phyloP scores from a whole-genome alignment of 495 filamentous ascomycete species.

The Ascodesmis nigricans region DNA sequence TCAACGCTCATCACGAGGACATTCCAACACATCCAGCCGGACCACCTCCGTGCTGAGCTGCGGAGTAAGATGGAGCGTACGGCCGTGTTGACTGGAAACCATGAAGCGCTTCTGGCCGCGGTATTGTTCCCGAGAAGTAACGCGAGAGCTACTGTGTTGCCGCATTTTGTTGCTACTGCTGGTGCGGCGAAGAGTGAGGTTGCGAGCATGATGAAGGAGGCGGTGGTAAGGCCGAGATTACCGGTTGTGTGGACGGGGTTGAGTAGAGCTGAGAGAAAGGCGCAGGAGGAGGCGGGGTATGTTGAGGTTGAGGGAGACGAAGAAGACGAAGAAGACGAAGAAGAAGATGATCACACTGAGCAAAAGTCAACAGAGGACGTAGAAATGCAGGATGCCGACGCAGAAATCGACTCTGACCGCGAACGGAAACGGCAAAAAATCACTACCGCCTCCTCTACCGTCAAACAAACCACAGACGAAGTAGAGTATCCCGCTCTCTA shows the following conservation, averaged over 20 bases:
- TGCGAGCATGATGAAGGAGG: too few relatives aligned
- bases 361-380: too few relatives aligned
- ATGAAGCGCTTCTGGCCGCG: conserved; percentile 16
- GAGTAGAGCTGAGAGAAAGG: background rate
- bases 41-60: conserved; percentile 10
- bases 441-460: background rate
- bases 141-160: conserved; percentile 12
- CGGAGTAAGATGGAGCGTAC: conserved; percentile 17
- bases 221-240: conserved; percentile 16
- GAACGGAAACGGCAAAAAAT: too few relatives aligned
- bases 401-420: too few relatives aligned
- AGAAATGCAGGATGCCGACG: too few relatives aligned
- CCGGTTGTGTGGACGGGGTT: conserved; percentile 18
- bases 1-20: conserved; percentile 9
- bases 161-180: conserved; percentile 14
- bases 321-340: too few relatives aligned
- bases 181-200: conserved; percentile 2
- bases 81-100: conserved; percentile 15
- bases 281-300: background rate
- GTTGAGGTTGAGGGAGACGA: too few relatives aligned
- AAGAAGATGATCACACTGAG: too few relatives aligned
- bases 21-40: conserved; percentile 9
- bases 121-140: conserved; percentile 16
- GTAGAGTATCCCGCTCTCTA: background rate
- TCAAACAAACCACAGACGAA: background rate